Base-by-base conservation (phyloP, 345 rosid species). In the Crucihimalaya himalaica region DNA sequence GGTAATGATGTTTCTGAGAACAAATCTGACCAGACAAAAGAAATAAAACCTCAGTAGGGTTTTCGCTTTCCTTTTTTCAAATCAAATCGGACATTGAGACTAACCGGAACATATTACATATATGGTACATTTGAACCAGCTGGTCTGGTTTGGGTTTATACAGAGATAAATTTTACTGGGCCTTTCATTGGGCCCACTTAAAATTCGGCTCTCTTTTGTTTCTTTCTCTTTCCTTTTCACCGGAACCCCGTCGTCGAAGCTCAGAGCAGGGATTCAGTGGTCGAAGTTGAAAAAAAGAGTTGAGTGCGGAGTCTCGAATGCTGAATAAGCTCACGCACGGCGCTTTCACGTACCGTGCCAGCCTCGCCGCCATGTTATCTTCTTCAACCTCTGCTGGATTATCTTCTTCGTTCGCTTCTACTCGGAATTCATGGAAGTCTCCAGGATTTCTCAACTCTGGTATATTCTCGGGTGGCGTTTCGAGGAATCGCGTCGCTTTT, bases 401-500 rank as follows among this genome's bases (percentile, higher is more conserved):
- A 18, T 68, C 74, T 23, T 68, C 82, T 18, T 77, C 75, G 34
- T 23, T 76, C 39, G 28, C 34, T 46, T 40, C 78, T 21, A 31
- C 68, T 19, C 73, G 74, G 66, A 66, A 31, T 68, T 65, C 78
- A 48, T 72, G 52, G 27, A 78, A 65, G 42, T 77, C 72, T n/a
- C 42, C 42, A n/a, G 20, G 75, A 54, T 58, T 68, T 52, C 61
- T 70, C 12, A 67, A 29, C 31, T 73, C 84, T 29, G 48, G 68
- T 32, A 1, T 79, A 50, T 76, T 68, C 40, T 43, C 65, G 12
- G 23, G 68, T 62, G 79, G 78, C 11, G 35, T 21, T 47, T 55
- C 31, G 13, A 75, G 27, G 73, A 84, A 63, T 66, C 84, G 75
- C 28, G 76, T 84, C 19, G 21, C 62, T 21, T 68, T 80, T 66